Base-by-base conservation (phyloP, 352 stramenopile species). In the Albugo laibachii region DNA sequence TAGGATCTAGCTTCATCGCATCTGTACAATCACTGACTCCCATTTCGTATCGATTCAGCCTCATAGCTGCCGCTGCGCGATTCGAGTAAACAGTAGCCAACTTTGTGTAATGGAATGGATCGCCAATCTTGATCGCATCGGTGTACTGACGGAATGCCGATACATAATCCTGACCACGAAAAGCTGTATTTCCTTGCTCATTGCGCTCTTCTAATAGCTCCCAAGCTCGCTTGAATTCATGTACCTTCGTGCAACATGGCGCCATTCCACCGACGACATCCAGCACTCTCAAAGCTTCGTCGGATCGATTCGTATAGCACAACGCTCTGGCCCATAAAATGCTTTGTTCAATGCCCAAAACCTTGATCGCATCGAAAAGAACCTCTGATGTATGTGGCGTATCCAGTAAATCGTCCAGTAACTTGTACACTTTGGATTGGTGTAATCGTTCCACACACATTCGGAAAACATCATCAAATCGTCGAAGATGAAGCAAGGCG, bases 11-110 rank as follows among this genome's bases (percentile, higher is more conserved):
- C 49, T 69, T 54, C 34, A 92, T 40, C 0, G 78, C 71, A 11
- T 80, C 65, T 18, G 85, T 72, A 36, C 78, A 92, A 54, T 92
- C 78, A 6, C 76, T 49, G 1, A 87, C 60, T 1, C 76, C 78
- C 13, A 61, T 75, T 36, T 76, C 57, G 48, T 66, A 85, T 18
- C 66, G 58, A 24, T 75, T 59, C 39, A 88, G 48, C 4, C 61
- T 66, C 78, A 92, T 92, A 19, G 81, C 61, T 34, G 78, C 78
- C 18, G 78, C 78, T 2, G 78, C 74, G 35, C 78, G 69, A 47
- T 92, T 92, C 58, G 76, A 84, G 40, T 78, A 82, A 41, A 92
- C 67, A 36, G 84, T 63, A 1, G 71, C 69, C 27, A 87, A 55
- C 18, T 60, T 52, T 31, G 3, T 8, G 8, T 31, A 8, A 31